Conservation (phyloP, 139 green algal genomes). For the Chlorella vulgaris region DNA sequence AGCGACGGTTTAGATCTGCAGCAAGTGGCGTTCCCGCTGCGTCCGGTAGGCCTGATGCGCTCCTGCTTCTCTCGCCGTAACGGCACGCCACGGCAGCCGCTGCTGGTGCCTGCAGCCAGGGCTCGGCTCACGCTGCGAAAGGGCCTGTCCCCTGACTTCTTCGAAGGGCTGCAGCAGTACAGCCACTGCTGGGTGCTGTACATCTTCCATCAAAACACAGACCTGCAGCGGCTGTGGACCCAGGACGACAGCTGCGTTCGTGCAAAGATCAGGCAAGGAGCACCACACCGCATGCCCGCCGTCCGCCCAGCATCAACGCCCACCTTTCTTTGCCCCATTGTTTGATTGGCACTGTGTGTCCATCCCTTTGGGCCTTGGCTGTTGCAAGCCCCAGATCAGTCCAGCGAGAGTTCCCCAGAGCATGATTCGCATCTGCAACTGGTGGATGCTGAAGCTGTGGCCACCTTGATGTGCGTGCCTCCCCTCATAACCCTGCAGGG, state of each 20-base stretch:
- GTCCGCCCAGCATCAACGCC: too few species aligned
- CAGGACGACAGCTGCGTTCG: neutral
- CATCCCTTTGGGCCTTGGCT: too few species aligned
- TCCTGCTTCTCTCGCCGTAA: conserved; percentile 76
- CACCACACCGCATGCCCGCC: too few species aligned
- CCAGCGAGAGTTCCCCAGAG: too few species aligned
- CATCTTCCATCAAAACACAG: conserved; percentile 95
- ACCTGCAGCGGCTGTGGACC: conserved; percentile 44
- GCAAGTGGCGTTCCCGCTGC: conserved; percentile 50
- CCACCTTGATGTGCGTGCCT: neutral
- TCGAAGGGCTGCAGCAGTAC: conserved; percentile 87
- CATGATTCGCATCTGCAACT: too few species aligned
- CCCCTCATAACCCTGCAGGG: conserved; percentile 19
- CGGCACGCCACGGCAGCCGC: conserved; percentile 86
- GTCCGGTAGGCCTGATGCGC: conserved; percentile 62
- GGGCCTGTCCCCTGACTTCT: conserved; percentile 56
- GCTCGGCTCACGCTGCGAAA: conserved; percentile 61
- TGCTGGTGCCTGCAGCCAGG: conserved; percentile 76
- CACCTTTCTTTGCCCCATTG: too few species aligned
- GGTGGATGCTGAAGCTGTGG: neutral
- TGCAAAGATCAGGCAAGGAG: conserved; percentile 18
- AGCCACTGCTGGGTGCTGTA: conserved; percentile 91
- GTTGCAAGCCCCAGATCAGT: too few species aligned
- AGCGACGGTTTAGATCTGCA: neutral
- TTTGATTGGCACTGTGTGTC: too few species aligned